Conservation (phyloP, 73 alveolate species). For the Paramecium primaurelia region DNA sequence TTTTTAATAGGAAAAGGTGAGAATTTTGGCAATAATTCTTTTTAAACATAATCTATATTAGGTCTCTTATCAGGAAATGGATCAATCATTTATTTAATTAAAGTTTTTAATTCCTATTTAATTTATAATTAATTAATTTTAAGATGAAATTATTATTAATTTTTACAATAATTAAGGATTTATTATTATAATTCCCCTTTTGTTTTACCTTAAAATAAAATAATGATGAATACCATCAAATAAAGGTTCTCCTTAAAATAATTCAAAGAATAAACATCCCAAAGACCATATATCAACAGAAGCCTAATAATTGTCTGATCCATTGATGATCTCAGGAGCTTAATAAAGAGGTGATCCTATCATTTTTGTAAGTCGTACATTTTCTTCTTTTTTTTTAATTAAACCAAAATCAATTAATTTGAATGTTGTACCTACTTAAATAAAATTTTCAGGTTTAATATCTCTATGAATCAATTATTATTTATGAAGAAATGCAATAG, state of each 20-base stretch:
- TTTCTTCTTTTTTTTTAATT: conserved; percentile 75
- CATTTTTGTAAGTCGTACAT: conserved; percentile 66
- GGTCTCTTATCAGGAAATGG: neutral
- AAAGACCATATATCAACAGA: conserved; percentile 78
- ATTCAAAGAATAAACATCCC: conserved; percentile 74
- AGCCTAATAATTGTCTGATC: conserved; percentile 63
- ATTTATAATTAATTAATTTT: neutral
- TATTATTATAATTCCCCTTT: neutral
- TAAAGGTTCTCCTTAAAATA: conserved; percentile 47
- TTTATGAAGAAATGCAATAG: neutral
- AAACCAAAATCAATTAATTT: conserved; percentile 89
- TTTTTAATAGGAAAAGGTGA: no score
- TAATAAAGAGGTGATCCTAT: conserved; percentile 69
- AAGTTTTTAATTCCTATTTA: neutral
- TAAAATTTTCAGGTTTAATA: conserved; percentile 85
- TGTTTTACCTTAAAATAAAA: neutral
- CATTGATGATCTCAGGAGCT: conserved; percentile 66
- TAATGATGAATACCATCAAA: neutral
- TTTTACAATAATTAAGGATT: neutral
- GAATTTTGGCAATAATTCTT: neutral
- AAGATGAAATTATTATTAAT: neutral
- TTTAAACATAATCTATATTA: neutral
- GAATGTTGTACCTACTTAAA: conserved; percentile 63
- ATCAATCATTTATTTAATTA: neutral
- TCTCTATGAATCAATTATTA: conserved; percentile 57